A percentile compares a stretch with the other conserved stretches of the same genome.
Conservation (phyloP, 139 green algal genomes). For the Raphidocelis subcapitata region DNA sequence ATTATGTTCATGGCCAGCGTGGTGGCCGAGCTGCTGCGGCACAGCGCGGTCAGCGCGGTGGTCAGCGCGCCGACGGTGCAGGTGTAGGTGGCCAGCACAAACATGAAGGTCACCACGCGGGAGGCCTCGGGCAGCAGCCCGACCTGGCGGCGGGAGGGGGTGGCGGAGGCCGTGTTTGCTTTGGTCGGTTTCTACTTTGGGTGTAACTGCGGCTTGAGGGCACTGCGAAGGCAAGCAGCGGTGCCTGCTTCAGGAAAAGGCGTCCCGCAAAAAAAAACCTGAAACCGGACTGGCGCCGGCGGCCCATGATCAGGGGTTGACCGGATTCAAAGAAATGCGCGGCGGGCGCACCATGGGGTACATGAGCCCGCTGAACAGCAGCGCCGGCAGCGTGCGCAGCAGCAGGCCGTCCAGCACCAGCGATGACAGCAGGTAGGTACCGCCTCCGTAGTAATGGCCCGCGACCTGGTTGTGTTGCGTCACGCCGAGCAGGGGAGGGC, state of each 20-base stretch:
- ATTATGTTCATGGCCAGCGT: conserved; percentile 73
- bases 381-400: conserved; percentile 61
- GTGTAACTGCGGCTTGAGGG: no score
- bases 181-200: no score
- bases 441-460: conserved; percentile 11
- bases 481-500: no score
- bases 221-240: no score
- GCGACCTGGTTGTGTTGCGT: no score
- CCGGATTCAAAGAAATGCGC: no score
- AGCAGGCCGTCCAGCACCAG: conserved; percentile 65
- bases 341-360: no score
- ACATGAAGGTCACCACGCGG: conserved; percentile 55
- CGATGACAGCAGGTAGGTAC: conserved; percentile 9
- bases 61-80: conserved; percentile 51
- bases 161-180: neutral
- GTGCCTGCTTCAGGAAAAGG: no score
- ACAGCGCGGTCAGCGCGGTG: conserved; percentile 44
- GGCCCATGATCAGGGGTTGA: no score
- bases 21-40: conserved; percentile 8
- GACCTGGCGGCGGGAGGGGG: conserved; percentile 68
- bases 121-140: conserved; percentile 36
- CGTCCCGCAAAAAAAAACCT: no score
- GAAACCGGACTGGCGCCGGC: no score
- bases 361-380: neutral
- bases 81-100: conserved; percentile 48